Evolutionary conservation across 1,284 basidiomycete species (phyloP), one percentile per base, ranked within the genome.

Genomic region (Grifola frondosa): DNA sequence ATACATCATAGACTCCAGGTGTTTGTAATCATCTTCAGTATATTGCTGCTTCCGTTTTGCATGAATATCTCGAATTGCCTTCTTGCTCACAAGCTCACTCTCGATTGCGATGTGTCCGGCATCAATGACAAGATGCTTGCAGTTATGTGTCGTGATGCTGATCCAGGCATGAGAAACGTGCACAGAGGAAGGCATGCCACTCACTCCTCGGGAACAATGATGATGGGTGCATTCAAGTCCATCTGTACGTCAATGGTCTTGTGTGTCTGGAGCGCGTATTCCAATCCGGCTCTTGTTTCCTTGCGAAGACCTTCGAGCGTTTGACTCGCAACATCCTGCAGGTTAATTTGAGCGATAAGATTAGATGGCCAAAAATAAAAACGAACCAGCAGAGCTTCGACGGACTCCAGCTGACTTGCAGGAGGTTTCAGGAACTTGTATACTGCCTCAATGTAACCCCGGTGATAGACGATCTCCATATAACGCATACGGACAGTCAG

Each of bases 391-490:
- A 95, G 73, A 0, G 91, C 91, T 62, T 91, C 91, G 41, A 99
- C 92, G 2, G 96, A 96, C 66, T 99, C 95, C 37, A 99, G 68
- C 64, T 99, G 96, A 62, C 88, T 95, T 32, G 88, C 87, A 1
- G 97, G 95, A 2, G 97, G 97, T 62, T 87, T 91, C 71, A 99
- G 89, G 72, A 99, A 99, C 49, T 77, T 80, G 52, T 91, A 87
- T 28, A 99, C 81, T 2, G 90, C 90, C 70, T 99, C 96, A 30
- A 99, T 78, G 63, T 97, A 99, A 25, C 91, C 90, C 57, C 78
- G 83, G 63, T 99, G 94, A 61, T 99, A 99, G 44, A 99, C 91
- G 54, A 99, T 91, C 67, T 99, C 96, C 84, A 97, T 90, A 58
- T 96, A 92, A 6, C 94, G 82, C 88, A 99, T 92, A 46, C 84